Evolutionary conservation across 352 stramenopile genomes (phyloP).

Genomic region (Phytopythium vexans): DNA sequence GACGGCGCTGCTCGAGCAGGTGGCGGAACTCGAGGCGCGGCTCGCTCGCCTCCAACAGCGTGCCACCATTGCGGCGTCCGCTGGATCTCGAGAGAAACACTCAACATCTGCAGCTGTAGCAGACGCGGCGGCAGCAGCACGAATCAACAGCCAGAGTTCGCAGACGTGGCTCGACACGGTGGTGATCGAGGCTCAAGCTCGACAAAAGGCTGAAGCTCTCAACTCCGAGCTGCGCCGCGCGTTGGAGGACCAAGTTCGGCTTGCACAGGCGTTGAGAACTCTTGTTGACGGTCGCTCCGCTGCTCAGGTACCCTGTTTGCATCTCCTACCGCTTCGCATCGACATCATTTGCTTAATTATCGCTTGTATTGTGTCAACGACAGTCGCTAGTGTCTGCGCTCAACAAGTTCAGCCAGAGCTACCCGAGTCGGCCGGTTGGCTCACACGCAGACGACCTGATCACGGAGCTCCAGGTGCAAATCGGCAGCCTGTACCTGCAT

Average conservation of each 20-base stretch:
- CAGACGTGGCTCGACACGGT: background rate
- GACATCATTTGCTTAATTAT: too few species aligned
- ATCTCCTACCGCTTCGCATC: too few species aligned
- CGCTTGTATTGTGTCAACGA: too few species aligned
- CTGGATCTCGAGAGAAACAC: too few species aligned
- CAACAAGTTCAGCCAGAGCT: background rate
- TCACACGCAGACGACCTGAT: background rate
- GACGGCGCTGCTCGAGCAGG: background rate
- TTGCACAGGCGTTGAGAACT: background rate
- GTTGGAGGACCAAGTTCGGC: background rate
- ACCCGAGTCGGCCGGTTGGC: background rate
- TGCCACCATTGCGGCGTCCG: background rate
- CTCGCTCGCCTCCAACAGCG: background rate
- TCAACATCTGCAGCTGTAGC: background rate
- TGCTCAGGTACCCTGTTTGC: background rate
- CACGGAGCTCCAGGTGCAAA: background rate
- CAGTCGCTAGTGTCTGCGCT: background rate
- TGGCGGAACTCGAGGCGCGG: background rate
- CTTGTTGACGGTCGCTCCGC: background rate
- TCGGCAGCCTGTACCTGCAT: background rate
- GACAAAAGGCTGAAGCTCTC: background rate
- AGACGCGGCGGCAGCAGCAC: background rate
- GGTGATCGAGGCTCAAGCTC: background rate
- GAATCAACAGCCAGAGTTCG: background rate
- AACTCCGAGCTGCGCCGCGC: slow-evolving; percentile 1